These are phyloP conservation scores for Leccinum uliginosum DNA, from an alignment of 768 basidiomycete genomes.

Conservation along the genomic window DNA sequence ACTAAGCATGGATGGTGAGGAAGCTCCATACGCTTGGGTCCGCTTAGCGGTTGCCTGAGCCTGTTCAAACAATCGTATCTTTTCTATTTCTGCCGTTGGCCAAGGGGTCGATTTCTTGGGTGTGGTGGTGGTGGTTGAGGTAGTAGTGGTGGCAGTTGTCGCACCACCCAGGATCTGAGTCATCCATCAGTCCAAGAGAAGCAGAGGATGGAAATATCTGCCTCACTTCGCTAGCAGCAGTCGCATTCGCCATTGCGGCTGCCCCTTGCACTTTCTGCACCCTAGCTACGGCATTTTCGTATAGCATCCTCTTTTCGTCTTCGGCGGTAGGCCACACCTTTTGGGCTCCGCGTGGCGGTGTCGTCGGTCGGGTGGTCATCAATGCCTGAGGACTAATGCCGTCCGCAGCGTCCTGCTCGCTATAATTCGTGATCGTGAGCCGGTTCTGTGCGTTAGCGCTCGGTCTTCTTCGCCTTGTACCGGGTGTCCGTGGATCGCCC, in stretches of 20 bases:
- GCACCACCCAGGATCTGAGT: constrained; percentile 6
- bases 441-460: constrained; percentile 32
- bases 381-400: constrained; percentile 19
- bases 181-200: constrained; percentile 2
- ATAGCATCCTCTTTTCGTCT: constrained; percentile 40
- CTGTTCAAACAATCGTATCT: constrained; percentile 60
- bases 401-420: constrained; percentile 38
- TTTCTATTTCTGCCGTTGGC: constrained; percentile 75
- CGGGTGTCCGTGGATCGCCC: constrained; percentile 5
- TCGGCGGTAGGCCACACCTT: constrained; percentile 34
- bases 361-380: constrained; percentile 15
- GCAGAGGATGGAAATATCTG: neutral
- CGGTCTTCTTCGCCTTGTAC: constrained; percentile 28
- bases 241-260: constrained; percentile 23
- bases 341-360: constrained; percentile 23
- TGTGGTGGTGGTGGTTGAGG: neutral
- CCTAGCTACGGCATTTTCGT: constrained; percentile 37
- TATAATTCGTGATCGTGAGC: constrained; percentile 40
- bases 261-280: constrained; percentile 38
- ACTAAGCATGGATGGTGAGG: constrained; percentile 22
- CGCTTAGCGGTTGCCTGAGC: constrained; percentile 64
- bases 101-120: constrained; percentile 34
- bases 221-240: constrained; percentile 26
- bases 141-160: neutral
- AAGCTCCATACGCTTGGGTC: constrained; percentile 43